These are phyloP conservation scores for Breynia disticha DNA, from an alignment of 441 rosid species.

Conservation along the genomic window DNA sequence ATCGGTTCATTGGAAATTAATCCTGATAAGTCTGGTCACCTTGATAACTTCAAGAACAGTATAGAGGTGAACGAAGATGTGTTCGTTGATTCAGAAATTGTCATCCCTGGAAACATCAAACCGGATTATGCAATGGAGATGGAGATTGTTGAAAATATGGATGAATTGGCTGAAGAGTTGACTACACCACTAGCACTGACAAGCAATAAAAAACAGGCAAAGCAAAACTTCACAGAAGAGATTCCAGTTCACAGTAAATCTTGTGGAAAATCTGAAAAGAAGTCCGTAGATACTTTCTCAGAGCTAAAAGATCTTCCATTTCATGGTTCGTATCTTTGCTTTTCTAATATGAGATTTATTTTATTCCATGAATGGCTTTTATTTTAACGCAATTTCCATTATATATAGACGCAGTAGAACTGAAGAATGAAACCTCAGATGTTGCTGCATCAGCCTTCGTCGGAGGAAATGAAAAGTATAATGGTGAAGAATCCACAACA, in stretches of 20 bases:
- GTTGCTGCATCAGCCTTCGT: not conserved
- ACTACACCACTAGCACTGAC: too few species aligned
- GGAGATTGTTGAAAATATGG: not conserved
- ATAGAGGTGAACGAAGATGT: slow-evolving; percentile 1
- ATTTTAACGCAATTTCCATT: too few species aligned
- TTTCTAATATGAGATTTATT: not conserved
- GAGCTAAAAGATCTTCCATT: not conserved
- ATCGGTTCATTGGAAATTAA: not conserved
- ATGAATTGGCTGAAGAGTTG: not conserved
- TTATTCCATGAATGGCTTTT: too few species aligned
- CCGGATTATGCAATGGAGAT: slow-evolving; percentile 2
- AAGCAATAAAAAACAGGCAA: too few species aligned
- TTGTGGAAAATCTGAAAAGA: too few species aligned
- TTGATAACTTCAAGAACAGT: slow-evolving; percentile 3
- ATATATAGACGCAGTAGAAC: too few species aligned
- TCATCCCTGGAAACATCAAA: not conserved
- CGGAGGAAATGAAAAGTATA: not conserved
- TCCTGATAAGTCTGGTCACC: slow-evolving; percentile 5
- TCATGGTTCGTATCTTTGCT: slow-evolving; percentile 6
- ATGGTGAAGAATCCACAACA: not conserved
- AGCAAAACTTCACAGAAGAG: too few species aligned
- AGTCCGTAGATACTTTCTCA: too few species aligned
- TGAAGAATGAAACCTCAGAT: not conserved
- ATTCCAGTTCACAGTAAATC: too few species aligned
- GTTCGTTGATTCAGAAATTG: slow-evolving; percentile 4